phyloP scores from a whole-genome alignment of 345 rosid species.

The Gossypioides kirkii region DNA sequence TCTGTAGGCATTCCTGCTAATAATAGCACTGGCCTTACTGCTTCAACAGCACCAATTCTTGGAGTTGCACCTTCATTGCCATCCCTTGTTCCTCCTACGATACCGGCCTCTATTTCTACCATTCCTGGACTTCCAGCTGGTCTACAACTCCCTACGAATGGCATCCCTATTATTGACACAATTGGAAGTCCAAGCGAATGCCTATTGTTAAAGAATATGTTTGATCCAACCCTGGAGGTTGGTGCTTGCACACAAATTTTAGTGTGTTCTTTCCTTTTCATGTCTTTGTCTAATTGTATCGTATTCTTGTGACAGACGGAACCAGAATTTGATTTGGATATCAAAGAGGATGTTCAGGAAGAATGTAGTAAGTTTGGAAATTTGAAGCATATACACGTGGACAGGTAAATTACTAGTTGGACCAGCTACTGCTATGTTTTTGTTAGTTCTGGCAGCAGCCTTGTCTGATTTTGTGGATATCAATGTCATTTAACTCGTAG shows the following conservation, averaged over 20 bases:
- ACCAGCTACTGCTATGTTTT: not conserved
- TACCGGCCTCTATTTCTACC: constrained; percentile 43
- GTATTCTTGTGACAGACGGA: constrained; percentile 51
- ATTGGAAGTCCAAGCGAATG: constrained; percentile 80
- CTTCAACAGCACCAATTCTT: constrained; percentile 36
- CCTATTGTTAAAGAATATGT: constrained; percentile 82
- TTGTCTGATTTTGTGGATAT: not conserved
- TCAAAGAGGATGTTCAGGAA: constrained; percentile 80
- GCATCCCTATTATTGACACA: constrained; percentile 44
- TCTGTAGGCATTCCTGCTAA: constrained; percentile 31
- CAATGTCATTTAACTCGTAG: no score
- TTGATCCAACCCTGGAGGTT: constrained; percentile 86
- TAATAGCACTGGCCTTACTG: constrained; percentile 34
- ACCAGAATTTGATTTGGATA: constrained; percentile 79
- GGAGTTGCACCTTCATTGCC: constrained; percentile 44
- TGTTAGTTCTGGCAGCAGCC: not conserved
- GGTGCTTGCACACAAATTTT: not conserved
- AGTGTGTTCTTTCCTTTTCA: not conserved
- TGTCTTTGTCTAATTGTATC: not conserved
- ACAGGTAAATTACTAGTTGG: constrained; percentile 41
- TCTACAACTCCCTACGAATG: constrained; percentile 37
- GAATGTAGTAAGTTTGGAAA: constrained; percentile 80
- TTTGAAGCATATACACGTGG: constrained; percentile 70
- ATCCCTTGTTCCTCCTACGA: constrained; percentile 46
- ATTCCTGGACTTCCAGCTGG: constrained; percentile 52